A percentile compares a stretch with the other conserved stretches of the same genome.
Evolutionary conservation across 1,139 yeast genomes (phyloP).

Genomic region (Torulaspora pretoriensis): DNA sequence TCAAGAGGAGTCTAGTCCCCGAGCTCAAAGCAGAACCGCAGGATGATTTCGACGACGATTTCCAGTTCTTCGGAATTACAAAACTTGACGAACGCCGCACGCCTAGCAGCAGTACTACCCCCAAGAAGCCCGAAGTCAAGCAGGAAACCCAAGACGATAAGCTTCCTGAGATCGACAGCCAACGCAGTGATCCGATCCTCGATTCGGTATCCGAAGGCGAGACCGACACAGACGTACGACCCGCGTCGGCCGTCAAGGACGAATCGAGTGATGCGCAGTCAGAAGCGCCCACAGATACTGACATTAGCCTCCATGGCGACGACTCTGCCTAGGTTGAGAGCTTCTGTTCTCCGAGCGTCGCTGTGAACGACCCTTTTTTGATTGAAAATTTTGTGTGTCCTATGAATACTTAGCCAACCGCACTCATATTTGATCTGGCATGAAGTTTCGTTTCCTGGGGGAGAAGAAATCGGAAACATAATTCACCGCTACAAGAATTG

Average conservation of each 20-base stretch:
- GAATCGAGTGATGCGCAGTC: neutral
- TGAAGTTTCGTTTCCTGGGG: neutral
- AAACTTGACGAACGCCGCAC: slow-evolving; percentile 2
- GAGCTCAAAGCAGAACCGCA: slow-evolving; percentile 2
- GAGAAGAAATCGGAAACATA: neutral
- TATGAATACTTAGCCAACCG: slow-evolving; percentile 1
- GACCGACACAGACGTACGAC: slow-evolving; percentile 7
- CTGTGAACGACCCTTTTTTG: neutral
- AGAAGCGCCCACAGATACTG: slow-evolving; percentile 3
- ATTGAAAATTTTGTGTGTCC: slow-evolving; percentile 5
- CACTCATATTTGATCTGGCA: slow-evolving; percentile 7
- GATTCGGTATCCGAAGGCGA: slow-evolving; percentile 1
- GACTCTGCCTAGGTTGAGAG: neutral
- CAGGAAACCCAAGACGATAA: slow-evolving; percentile 5
- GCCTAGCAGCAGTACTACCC: slow-evolving; percentile 2
- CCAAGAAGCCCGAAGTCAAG: slow-evolving; percentile 5
- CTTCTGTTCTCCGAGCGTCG: neutral
- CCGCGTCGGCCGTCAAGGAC: neutral
- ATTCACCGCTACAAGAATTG: neutral
- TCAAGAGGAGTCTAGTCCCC: neutral
- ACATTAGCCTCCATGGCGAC: neutral
- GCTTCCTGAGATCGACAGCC: slow-evolving; percentile 4
- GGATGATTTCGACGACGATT: slow-evolving; percentile 14
- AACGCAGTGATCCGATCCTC: slow-evolving; percentile 2
- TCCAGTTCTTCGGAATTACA: slow-evolving; percentile 14